Evolutionary conservation across 306 rosid genomes (phyloP), one percentile per base, ranked within the genome.

Genomic region (Acmispon strigosus): DNA sequence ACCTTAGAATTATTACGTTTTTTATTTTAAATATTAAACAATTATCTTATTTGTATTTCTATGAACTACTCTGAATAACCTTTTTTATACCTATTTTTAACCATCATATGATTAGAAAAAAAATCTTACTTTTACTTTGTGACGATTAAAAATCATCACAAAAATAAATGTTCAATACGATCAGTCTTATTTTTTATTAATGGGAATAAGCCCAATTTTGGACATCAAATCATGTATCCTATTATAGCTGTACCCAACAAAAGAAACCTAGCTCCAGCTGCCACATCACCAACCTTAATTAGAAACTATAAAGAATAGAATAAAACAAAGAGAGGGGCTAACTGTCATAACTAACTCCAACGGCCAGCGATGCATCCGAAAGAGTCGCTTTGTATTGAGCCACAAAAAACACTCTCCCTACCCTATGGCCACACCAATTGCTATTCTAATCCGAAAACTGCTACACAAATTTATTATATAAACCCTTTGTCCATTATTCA

Each of bases 311-410:
- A 62, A 13, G 32, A 10, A 63, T 12, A 53, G 53, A 24, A 13
- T 42, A 44, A 24, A 63, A 14, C 19, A 63, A 44, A 65, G 4
- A 8, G 34, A 12, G 12, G 12, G 69, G n/a, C 0, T 3, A 73
- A 65, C 75, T 45, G 62, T 49, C 11, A 62, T 72, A 72, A 73
- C 82, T 1, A 69, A 73, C 57, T 69, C 14, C 8, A 55, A 61
- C 62, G 2, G 34, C 29, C 34, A 73, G 18, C 8, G 9, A 74
- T 70, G 51, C 32, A 17, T 73, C 39, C 16, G 78, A 76, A 62
- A 43, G 14, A 52, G 72, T 78, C 76, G 20, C 60, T 2, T 60
- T 17, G 15, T 20, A 43, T 17, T 43, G 41, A 57, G 58, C 73
- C 75, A 62, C 59, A 78, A 66, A 58, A 67, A 27, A 2, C 1